Conservation (phyloP, 1,284 basidiomycete species). For the Vanrija pseudolonga region DNA sequence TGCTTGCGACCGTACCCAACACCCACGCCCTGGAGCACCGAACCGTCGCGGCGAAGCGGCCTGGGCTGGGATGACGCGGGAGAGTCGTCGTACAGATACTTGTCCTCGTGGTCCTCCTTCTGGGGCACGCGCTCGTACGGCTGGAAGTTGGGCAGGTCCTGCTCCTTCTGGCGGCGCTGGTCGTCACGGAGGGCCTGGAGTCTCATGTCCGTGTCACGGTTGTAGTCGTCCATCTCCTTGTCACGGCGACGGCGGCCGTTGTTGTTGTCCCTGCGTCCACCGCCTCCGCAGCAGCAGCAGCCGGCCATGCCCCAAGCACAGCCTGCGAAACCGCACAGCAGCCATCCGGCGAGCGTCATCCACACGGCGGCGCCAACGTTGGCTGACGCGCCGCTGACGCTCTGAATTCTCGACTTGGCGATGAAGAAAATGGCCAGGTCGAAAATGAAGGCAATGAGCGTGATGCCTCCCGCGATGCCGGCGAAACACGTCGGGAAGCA, state of each 20-base stretch:
- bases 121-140: conserved; percentile 34
- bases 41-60: conserved; percentile 19
- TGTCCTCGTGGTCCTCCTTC: conserved; percentile 30
- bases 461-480: conserved; percentile 64
- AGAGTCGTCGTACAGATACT: conserved; percentile 36
- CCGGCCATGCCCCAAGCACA: conserved; percentile 61
- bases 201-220: conserved; percentile 24
- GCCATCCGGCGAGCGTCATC: conserved; percentile 79
- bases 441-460: conserved; percentile 77
- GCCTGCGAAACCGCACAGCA: conserved; percentile 75
- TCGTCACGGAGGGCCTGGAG: conserved; percentile 41
- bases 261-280: conserved; percentile 11
- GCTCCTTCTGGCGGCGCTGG: conserved; percentile 31
- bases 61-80: not conserved
- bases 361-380: conserved; percentile 74
- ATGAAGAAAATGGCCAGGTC: conserved; percentile 82
- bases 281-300: conserved; percentile 66
- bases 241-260: conserved; percentile 24
- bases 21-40: conserved; percentile 38
- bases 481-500: conserved; percentile 80
- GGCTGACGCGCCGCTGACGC: conserved; percentile 64
- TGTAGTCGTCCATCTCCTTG: conserved; percentile 27
- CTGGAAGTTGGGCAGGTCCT: conserved; percentile 39
- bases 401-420: conserved; percentile 70
- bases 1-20: conserved; percentile 24